phyloP scores from a whole-genome alignment of 805 yeast species.

The Pichia cabralensis region DNA sequence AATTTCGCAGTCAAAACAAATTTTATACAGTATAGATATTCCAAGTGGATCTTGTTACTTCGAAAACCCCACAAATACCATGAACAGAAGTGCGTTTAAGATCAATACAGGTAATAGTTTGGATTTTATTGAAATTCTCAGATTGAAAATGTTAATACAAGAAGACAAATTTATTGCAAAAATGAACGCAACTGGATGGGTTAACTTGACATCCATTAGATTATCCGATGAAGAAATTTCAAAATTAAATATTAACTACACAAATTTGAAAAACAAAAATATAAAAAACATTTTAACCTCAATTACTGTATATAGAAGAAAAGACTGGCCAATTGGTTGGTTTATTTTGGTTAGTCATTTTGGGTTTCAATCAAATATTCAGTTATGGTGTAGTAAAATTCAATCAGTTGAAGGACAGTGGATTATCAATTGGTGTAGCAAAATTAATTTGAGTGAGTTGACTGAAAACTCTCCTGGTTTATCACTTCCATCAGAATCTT shows the following conservation, averaged over 20 bases:
- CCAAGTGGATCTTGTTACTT: conserved; percentile 34
- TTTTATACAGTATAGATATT: conserved; percentile 23
- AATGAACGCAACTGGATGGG: conserved; percentile 62
- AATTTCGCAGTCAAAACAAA: conserved; percentile 21
- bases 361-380: conserved; percentile 28
- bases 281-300: conserved; percentile 16
- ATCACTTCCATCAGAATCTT: background rate
- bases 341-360: conserved; percentile 33
- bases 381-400: conserved; percentile 46
- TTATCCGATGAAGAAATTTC: conserved; percentile 38
- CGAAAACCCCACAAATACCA: conserved; percentile 34
- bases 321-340: conserved; percentile 51
- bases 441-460: conserved; percentile 12
- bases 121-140: conserved; percentile 29
- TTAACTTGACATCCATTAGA: conserved; percentile 42
- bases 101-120: conserved; percentile 21
- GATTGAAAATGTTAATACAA: conserved; percentile 39
- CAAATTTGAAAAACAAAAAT: conserved; percentile 17
- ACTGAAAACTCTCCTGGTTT: conserved; percentile 1
- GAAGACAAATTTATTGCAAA: conserved; percentile 43
- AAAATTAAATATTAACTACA: conserved; percentile 29
- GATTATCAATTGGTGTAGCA: conserved; percentile 43
- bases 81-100: conserved; percentile 24
- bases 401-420: conserved; percentile 42
- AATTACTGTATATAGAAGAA: conserved; percentile 33